A percentile compares a stretch with the other conserved stretches of the same genome.
phyloP scores from a whole-genome alignment of 2,329 filamentous ascomycete genomes.

The Cercospora berteroae region DNA sequence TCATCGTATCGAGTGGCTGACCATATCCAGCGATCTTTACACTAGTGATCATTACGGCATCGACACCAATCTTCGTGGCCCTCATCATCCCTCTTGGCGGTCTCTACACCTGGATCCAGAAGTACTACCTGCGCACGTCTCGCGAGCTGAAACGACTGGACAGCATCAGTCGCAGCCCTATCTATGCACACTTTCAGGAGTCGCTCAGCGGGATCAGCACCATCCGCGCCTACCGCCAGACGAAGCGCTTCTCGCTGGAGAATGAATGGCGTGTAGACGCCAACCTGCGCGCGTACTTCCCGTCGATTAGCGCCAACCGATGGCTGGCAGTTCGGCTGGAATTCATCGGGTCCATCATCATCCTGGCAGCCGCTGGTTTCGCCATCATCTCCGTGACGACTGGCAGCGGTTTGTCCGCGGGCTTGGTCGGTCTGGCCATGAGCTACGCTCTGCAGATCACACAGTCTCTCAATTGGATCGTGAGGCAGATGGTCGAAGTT shows the following conservation, averaged over 20 bases:
- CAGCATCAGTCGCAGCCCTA: slow-evolving; percentile 90
- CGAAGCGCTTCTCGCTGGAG: slow-evolving; percentile 81
- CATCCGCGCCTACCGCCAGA: slow-evolving; percentile 90
- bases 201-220: slow-evolving; percentile 90
- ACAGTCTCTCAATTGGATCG: slow-evolving; percentile 97
- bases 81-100: slow-evolving; percentile 77
- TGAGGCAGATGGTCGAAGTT: slow-evolving; percentile 97
- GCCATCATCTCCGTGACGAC: slow-evolving; percentile 75
- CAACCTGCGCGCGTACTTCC: slow-evolving; percentile 91
- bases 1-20: slow-evolving; percentile 12
- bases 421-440: slow-evolving; percentile 88
- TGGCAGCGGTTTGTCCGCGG: slow-evolving; percentile 63
- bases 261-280: slow-evolving; percentile 98
- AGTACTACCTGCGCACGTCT: slow-evolving; percentile 94
- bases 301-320: slow-evolving; percentile 82
- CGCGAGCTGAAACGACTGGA: slow-evolving; percentile 94
- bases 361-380: slow-evolving; percentile 79
- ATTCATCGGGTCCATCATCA: slow-evolving; percentile 92
- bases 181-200: slow-evolving; percentile 98
- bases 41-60: slow-evolving; percentile 75
- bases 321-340: slow-evolving; percentile 95
- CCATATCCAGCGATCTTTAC: slow-evolving; percentile 65
- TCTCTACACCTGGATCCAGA: slow-evolving; percentile 89
- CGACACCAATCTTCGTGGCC: slow-evolving; percentile 76
- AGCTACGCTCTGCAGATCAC: slow-evolving; percentile 97